Percentiles rank a stretch among this genome's conserved stretches.
Evolutionary conservation across 345 rosid species (phyloP).

Genomic region (Iberis pinnata): DNA sequence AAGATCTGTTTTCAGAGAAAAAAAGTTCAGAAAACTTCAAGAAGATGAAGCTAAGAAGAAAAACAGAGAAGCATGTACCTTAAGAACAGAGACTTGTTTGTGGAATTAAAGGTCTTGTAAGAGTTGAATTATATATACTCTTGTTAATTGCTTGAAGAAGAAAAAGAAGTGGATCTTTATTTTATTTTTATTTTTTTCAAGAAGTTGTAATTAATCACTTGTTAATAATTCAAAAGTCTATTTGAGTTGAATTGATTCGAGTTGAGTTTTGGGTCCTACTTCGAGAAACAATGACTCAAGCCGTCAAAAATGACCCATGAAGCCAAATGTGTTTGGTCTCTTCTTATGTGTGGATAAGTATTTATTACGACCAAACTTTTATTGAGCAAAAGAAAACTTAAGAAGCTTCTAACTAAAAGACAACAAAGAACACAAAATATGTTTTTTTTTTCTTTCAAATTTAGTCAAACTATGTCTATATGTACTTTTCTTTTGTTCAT

Average conservation of each 20-base stretch:
- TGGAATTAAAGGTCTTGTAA: slow-evolving; percentile 1
- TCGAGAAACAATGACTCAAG: slow-evolving; percentile 13
- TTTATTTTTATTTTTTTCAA: slow-evolving; percentile 3
- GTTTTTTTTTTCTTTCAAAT: background rate
- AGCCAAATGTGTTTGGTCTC: slow-evolving; percentile 14
- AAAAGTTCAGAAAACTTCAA: background rate
- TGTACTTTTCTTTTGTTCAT: slow-evolving; percentile 3
- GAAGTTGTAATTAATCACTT: background rate
- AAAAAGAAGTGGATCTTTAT: slow-evolving; percentile 24
- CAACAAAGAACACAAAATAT: no score
- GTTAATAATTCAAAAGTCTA: no score
- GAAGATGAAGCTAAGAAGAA: background rate
- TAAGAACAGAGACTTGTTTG: background rate
- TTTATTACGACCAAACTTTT: slow-evolving; percentile 1
- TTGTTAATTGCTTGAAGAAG: slow-evolving; percentile 14
- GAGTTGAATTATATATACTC: background rate
- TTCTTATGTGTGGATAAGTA: slow-evolving; percentile 15
- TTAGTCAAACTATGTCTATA: background rate
- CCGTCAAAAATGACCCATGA: slow-evolving; percentile 27
- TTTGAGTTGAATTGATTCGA: slow-evolving; percentile 5
- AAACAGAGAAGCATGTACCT: slow-evolving; percentile 13
- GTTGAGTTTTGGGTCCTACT: slow-evolving; percentile 20
- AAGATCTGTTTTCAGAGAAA: background rate
- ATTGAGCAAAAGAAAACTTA: background rate
- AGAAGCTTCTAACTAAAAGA: slow-evolving; percentile 7